Evolutionary conservation across 2,329 filamentous ascomycete genomes (phyloP).

Genomic region (Ophiostoma piceae): DNA sequence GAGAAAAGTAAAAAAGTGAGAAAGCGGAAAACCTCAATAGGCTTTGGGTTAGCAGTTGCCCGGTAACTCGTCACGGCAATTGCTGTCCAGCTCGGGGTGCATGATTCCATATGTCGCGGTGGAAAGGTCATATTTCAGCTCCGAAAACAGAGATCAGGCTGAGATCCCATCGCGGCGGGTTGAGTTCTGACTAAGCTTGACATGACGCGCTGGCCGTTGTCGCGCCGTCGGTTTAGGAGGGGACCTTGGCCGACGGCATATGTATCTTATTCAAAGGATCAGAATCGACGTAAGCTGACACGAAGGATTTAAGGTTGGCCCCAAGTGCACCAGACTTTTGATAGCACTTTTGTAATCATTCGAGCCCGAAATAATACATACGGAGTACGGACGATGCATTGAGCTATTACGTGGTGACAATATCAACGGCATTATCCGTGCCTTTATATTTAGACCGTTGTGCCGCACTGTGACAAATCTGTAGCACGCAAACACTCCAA

Average conservation of each 20-base stretch:
- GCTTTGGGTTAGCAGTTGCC: neutral
- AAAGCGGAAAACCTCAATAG: neutral
- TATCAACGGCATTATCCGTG: neutral
- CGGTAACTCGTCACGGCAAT: neutral
- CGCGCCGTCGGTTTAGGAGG: neutral
- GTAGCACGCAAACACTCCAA: neutral
- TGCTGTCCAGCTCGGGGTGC: neutral
- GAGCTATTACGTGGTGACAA: neutral
- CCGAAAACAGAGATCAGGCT: neutral
- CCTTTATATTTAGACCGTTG: neutral
- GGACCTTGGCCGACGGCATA: neutral
- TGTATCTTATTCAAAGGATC: neutral
- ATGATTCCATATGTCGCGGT: neutral
- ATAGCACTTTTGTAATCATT: neutral
- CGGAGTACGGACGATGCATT: neutral
- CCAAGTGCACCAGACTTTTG: neutral
- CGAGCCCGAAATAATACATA: neutral
- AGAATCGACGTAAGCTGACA: neutral
- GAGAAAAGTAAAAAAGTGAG: neutral
- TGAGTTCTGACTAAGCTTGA: neutral
- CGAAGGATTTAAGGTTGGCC: neutral
- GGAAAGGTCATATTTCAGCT: neutral
- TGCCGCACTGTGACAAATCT: neutral
- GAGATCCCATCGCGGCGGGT: neutral
- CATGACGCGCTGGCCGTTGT: neutral